phyloP scores from a whole-genome alignment of 768 basidiomycete genomes.

The Russula sp. region DNA sequence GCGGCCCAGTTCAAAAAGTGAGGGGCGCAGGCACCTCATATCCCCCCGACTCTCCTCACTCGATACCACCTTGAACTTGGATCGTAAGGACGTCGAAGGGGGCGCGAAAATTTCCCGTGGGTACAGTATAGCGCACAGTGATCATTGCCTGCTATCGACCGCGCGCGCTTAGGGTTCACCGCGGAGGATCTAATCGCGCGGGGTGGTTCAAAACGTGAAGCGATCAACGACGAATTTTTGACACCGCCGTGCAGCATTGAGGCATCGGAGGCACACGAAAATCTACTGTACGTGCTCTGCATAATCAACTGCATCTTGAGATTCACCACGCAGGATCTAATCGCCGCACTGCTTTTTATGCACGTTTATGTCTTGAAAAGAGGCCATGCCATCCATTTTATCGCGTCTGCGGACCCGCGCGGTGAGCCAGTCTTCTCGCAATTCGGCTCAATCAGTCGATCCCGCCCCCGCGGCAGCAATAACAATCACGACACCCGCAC shows the following conservation, averaged over 20 bases:
- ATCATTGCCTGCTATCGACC: neutral
- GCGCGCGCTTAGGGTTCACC: neutral
- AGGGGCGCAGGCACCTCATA: neutral
- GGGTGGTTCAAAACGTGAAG: constrained; percentile 18
- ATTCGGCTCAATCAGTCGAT: constrained; percentile 22
- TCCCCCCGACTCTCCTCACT: neutral
- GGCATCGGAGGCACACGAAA: neutral
- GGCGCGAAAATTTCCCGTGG: neutral
- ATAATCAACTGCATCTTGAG: neutral
- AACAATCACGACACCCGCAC: constrained; percentile 18
- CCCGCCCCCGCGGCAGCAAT: constrained; percentile 22
- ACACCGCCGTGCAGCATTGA: neutral
- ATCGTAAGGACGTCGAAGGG: neutral
- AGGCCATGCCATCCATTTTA: constrained; percentile 35
- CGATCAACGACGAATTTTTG: neutral
- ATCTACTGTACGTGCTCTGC: neutral
- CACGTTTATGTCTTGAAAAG: neutral
- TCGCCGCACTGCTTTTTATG: neutral
- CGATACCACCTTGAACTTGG: neutral
- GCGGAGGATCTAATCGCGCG: constrained; percentile 1
- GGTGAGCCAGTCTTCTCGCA: constrained; percentile 31
- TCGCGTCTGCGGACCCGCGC: constrained; percentile 37
- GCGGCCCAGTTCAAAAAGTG: constrained; percentile 21
- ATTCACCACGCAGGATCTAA: constrained; percentile 6
- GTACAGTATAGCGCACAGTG: neutral